A percentile compares a stretch with the other conserved stretches of the same genome.
phyloP scores from a whole-genome alignment of 2,329 filamentous ascomycete species.

The Phyllosticta ampelicida region DNA sequence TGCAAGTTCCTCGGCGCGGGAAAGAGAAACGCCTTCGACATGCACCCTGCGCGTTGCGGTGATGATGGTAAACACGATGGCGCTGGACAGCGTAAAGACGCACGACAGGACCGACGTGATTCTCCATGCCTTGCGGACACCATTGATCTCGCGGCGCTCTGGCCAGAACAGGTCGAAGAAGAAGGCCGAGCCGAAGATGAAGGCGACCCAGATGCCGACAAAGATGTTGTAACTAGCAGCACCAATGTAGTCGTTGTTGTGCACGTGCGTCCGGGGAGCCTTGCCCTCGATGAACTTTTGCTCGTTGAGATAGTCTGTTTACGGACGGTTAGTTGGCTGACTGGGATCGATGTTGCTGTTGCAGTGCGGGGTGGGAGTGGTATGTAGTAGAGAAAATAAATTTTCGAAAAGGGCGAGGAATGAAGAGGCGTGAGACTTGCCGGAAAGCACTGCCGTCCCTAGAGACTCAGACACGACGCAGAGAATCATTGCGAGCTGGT shows the following conservation, averaged over 20 bases:
- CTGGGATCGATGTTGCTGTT: neutral
- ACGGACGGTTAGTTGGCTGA: neutral
- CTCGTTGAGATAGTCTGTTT: conserved; percentile 43
- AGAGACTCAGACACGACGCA: conserved; percentile 47
- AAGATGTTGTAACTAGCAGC: conserved; percentile 49
- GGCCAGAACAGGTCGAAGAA: conserved; percentile 55
- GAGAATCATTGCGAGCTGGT: conserved; percentile 49
- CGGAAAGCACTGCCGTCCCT: conserved; percentile 44
- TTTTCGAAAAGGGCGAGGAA: neutral
- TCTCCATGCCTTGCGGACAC: conserved; percentile 45
- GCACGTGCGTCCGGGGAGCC: conserved; percentile 32
- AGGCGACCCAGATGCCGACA: conserved; percentile 45
- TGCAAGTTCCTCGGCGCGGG: conserved; percentile 18
- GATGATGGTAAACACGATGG: conserved; percentile 42
- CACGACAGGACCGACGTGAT: conserved; percentile 40
- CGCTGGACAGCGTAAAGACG: conserved; percentile 37
- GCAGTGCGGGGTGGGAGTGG: neutral
- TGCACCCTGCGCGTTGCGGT: conserved; percentile 37
- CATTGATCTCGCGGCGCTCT: conserved; percentile 38
- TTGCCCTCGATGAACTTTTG: conserved; percentile 36
- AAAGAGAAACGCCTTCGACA: conserved; percentile 27
- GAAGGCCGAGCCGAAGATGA: conserved; percentile 48
- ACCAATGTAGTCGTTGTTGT: conserved; percentile 47
- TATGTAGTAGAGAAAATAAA: neutral
- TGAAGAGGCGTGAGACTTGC: conserved; percentile 23